Evolutionary conservation across 2,329 filamentous ascomycete genomes (phyloP).

Genomic region (Aspergillus tanneri): DNA sequence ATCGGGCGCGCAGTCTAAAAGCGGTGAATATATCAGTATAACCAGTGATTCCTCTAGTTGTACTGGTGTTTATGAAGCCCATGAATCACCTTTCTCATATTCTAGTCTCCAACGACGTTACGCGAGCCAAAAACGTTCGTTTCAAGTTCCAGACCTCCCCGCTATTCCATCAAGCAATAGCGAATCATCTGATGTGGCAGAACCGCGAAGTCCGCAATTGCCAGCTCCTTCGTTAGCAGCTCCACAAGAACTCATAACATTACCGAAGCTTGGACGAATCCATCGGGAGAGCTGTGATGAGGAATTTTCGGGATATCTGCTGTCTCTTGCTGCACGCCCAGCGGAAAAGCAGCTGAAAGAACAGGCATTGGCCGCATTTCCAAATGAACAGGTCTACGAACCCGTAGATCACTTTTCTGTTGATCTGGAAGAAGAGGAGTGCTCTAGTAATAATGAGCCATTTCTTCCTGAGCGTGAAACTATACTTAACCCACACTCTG

Average conservation of each 20-base stretch:
- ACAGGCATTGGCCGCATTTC: constrained; percentile 50
- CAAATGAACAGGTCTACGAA: constrained; percentile 49
- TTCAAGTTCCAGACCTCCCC: constrained; percentile 60
- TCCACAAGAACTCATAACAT: constrained; percentile 38
- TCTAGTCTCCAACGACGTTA: constrained; percentile 41
- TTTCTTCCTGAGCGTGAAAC: neutral
- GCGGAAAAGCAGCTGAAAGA: constrained; percentile 79
- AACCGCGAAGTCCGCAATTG: constrained; percentile 36
- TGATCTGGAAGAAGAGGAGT: constrained; percentile 39
- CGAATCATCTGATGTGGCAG: constrained; percentile 45
- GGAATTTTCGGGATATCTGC: constrained; percentile 70
- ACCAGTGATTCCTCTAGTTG: neutral
- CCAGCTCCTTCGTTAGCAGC: constrained; percentile 37
- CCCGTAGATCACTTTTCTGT: constrained; percentile 50
- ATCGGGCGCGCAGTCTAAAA: neutral
- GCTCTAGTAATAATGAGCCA: constrained; percentile 31
- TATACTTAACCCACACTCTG: constrained; percentile 34
- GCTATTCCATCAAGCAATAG: constrained; percentile 62
- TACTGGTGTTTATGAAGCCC: neutral
- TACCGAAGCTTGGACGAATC: constrained; percentile 20
- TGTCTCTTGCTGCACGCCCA: constrained; percentile 75
- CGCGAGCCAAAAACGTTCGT: constrained; percentile 53
- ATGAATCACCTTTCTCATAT: constrained; percentile 49
- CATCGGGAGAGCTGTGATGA: constrained; percentile 67
- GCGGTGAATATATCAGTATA: constrained; percentile 6